These are phyloP conservation scores for Boletus sensibilis DNA, from an alignment of 768 basidiomycete genomes.

Conservation along the genomic window DNA sequence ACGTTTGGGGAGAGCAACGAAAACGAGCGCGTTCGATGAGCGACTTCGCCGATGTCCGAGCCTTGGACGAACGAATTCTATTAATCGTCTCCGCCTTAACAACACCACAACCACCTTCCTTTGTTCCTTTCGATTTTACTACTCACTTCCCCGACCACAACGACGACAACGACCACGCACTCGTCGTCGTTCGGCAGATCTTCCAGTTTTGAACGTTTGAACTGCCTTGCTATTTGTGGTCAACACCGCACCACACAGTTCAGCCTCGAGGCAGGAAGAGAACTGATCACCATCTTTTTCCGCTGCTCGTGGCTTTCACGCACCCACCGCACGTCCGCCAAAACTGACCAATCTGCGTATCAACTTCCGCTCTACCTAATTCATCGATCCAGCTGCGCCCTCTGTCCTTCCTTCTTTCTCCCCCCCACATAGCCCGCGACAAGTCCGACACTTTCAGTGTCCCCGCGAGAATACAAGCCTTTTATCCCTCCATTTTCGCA, in stretches of 20 bases:
- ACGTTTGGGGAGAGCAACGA: conserved; percentile 7
- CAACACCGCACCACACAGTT: conserved; percentile 15
- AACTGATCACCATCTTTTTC: conserved; percentile 29
- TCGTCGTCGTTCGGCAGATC: conserved; percentile 7
- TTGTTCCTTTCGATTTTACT: conserved; percentile 6
- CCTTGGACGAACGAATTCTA: background rate
- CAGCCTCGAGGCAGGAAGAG: conserved; percentile 32
- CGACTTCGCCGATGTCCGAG: too few relatives aligned
- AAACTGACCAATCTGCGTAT: conserved; percentile 27
- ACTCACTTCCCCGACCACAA: conserved; percentile 1
- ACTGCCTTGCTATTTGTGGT: conserved; percentile 23
- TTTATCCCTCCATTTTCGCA: conserved; percentile 33
- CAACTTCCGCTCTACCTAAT: conserved; percentile 32
- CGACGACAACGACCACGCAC: conserved; percentile 3
- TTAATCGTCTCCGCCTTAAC: conserved; percentile 27
- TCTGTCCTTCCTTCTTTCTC: conserved; percentile 26
- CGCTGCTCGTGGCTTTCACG: conserved; percentile 37
- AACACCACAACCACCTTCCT: conserved; percentile 15
- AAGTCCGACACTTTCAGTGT: conserved; percentile 25
- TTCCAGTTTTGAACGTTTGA: conserved; percentile 15
- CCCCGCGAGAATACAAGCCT: conserved; percentile 27
- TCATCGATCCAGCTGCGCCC: conserved; percentile 28
- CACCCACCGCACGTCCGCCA: conserved; percentile 34
- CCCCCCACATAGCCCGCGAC: conserved; percentile 28
- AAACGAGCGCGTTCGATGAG: background rate